Conservation (phyloP, 2,329 filamentous ascomycete genomes). For the Microdochium nivale region DNA sequence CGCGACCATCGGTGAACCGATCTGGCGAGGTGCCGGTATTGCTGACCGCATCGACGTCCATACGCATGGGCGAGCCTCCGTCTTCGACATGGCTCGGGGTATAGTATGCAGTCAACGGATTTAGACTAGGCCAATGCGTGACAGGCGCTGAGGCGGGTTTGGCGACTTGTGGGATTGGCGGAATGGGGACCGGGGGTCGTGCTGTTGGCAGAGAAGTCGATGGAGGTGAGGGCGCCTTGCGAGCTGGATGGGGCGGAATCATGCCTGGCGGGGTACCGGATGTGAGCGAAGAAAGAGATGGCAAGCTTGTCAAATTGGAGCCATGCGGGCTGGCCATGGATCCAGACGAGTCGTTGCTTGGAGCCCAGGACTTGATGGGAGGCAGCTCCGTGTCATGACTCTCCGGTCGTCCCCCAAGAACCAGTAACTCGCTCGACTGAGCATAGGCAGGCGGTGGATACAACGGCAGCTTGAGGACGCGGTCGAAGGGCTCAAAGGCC, state of each 20-base stretch:
- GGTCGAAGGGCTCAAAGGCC: slow-evolving; percentile 14
- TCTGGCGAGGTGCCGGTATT: slow-evolving; percentile 37
- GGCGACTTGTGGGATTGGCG: not conserved
- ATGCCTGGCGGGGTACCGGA: not conserved
- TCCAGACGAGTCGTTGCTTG: slow-evolving; percentile 13
- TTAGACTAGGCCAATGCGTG: slow-evolving; percentile 38
- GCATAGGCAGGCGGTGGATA: slow-evolving; percentile 28
- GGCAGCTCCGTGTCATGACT: slow-evolving; percentile 26
- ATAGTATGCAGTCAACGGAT: slow-evolving; percentile 40
- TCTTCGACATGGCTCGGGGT: slow-evolving; percentile 32
- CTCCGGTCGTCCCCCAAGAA: not conserved
- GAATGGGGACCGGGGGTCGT: slow-evolving; percentile 10
- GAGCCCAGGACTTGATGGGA: slow-evolving; percentile 27
- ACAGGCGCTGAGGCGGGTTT: slow-evolving; percentile 13
- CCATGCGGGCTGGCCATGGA: slow-evolving; percentile 14
- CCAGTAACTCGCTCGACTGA: slow-evolving; percentile 20
- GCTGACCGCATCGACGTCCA: slow-evolving; percentile 37
- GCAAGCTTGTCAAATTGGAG: slow-evolving; percentile 10
- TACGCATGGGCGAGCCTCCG: slow-evolving; percentile 35
- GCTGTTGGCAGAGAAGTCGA: slow-evolving; percentile 14
- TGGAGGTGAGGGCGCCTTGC: slow-evolving; percentile 7
- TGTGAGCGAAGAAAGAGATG: slow-evolving; percentile 2
- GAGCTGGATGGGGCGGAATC: not conserved
- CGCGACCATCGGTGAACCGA: slow-evolving; percentile 31
- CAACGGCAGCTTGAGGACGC: slow-evolving; percentile 21